Evolutionary conservation across 768 basidiomycete species (phyloP).

Genomic region (Pleurotus djamor): DNA sequence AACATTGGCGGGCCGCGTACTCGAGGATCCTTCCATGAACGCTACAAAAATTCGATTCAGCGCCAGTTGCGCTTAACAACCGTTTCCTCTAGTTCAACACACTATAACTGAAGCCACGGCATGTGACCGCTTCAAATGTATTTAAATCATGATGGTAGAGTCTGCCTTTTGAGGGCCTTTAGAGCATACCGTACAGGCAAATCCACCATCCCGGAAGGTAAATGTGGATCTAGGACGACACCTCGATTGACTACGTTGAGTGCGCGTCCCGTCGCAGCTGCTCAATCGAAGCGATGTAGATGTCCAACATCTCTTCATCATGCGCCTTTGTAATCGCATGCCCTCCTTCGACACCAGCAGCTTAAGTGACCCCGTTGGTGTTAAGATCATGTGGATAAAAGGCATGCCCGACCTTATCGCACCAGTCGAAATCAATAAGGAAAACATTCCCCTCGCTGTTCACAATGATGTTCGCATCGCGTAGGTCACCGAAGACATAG

Average conservation of each 20-base stretch:
- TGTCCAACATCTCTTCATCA: too few relatives aligned
- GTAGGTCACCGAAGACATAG: slow-evolving; percentile 4
- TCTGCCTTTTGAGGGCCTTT: not conserved
- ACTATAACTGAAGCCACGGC: not conserved
- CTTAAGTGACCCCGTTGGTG: not conserved
- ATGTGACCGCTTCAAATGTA: not conserved
- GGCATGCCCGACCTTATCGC: not conserved
- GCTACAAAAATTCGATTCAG: too few relatives aligned
- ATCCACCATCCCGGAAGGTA: too few relatives aligned
- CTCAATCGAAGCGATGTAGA: too few relatives aligned
- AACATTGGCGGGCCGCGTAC: too few relatives aligned
- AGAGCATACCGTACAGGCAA: too few relatives aligned
- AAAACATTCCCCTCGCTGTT: not conserved
- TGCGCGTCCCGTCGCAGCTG: too few relatives aligned
- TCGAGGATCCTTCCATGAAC: not conserved
- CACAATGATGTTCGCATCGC: not conserved
- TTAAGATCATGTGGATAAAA: not conserved
- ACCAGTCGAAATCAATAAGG: slow-evolving; percentile 2
- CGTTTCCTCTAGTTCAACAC: not conserved
- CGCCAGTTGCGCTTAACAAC: not conserved
- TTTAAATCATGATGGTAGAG: not conserved
- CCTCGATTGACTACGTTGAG: too few relatives aligned
- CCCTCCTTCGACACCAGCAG: too few relatives aligned
- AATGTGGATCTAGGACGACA: too few relatives aligned
- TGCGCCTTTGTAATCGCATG: too few relatives aligned